Base-by-base conservation (phyloP, 2,329 filamentous ascomycete genomes). In the Bisporella sp. region DNA sequence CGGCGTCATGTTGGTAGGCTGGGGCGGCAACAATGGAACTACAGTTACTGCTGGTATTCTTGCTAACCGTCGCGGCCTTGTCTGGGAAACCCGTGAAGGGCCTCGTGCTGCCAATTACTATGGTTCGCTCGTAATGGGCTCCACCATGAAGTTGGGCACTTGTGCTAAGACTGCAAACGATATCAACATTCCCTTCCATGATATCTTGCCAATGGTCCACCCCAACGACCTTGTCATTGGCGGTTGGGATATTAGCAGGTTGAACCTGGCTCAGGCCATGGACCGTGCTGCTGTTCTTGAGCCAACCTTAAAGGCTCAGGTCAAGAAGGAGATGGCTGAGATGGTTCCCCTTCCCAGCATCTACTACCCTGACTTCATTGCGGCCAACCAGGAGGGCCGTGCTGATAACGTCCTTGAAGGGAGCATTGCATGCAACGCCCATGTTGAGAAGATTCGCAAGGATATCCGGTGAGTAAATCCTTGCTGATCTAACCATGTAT, bases 331-430 rank as follows among this genome's bases (percentile, higher is more conserved):
- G 74, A 92, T 97, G 90, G 75, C 83, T 54, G 75, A 77, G 62
- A 87, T 97, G 83, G 84, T 85, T 62, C 93, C 93, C 31, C 81
- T 97, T 57, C 92, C 90, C 29, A 92, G 87, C 71, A 87, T 97
- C 73, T 99, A 99, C 81, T 99, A 99, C 71, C 93, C 93, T 1
- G 93, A 97, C 72, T 99, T 99, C 77, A 99, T 99, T 66, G 93
- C 93, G 59, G 88, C 93, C 68, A 99, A 99, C 76, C 93, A 99
- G 74, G 91, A 93, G 70, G 90, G 91, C 66, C 87, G 93, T 64
- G 93, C 92, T 58, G 90, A 99, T 73, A 97, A 99, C 64, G 65
- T 95, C 56, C 70, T 97, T 45, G 74, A 86, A 56, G 93, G 93
- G 47, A 79, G 76, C 70, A 95, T 93, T 75, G 91, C 91, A 57